phyloP scores from a whole-genome alignment of 192 early-diverging fungal genomes.

The Linnemannia zychae region DNA sequence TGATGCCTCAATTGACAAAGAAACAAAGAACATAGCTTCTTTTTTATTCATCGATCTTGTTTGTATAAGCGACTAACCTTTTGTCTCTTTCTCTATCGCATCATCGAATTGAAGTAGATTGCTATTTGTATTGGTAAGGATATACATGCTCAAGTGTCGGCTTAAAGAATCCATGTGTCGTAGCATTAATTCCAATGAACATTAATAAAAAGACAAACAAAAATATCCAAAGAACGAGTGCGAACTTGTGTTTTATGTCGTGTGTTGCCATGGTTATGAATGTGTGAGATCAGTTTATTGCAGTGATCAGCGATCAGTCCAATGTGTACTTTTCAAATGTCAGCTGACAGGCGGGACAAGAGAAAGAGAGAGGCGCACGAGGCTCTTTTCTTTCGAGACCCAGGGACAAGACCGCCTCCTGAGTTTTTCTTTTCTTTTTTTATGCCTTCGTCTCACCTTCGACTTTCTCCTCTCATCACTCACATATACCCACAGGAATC shows the following conservation, averaged over 20 bases:
- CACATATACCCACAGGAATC: constrained; percentile 3
- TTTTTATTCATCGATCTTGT: neutral
- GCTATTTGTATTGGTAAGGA: neutral
- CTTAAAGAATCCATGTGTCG: neutral
- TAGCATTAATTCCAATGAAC: neutral
- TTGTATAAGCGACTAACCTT: neutral
- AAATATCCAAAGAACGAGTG: neutral
- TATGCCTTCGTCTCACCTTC: neutral
- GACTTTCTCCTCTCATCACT: constrained; percentile 6
- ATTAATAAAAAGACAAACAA: neutral
- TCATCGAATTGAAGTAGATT: neutral
- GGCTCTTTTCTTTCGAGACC: too few relatives aligned
- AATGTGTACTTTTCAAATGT: too few relatives aligned
- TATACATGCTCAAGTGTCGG: neutral
- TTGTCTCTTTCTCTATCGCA: neutral
- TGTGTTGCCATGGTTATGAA: neutral
- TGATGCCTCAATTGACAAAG: constrained; percentile 37
- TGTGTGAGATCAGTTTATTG: neutral
- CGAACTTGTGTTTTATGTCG: neutral
- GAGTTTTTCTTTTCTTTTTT: neutral
- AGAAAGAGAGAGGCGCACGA: too few relatives aligned
- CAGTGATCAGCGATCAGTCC: too few relatives aligned
- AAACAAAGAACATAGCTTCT: neutral
- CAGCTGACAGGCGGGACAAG: too few relatives aligned
- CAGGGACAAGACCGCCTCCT: too few relatives aligned